A percentile compares a stretch with the other conserved stretches of the same genome.
Conservation (phyloP, 768 basidiomycete genomes). For the Boletus reticuloceps region DNA sequence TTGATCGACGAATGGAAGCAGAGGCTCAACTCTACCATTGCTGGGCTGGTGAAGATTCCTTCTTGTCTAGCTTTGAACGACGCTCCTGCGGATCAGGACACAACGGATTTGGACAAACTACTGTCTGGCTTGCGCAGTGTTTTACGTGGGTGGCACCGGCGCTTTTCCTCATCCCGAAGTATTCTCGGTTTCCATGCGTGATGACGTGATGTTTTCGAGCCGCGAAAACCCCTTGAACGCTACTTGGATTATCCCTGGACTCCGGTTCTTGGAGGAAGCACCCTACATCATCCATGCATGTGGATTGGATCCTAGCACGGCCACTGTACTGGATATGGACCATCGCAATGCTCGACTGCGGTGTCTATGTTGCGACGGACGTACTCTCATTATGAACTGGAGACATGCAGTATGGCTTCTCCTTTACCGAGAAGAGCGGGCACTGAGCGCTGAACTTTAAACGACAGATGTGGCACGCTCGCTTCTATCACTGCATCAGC, state of each 20-base stretch:
- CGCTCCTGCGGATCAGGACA: neutral
- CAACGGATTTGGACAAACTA: neutral
- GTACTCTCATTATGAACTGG: constrained; percentile 8
- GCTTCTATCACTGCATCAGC: constrained; percentile 3
- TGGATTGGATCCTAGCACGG: constrained; percentile 10
- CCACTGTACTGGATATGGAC: constrained; percentile 10
- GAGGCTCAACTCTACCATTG: constrained; percentile 5
- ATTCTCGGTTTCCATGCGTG: neutral
- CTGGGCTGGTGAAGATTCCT: constrained; percentile 10
- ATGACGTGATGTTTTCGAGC: neutral
- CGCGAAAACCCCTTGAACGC: neutral
- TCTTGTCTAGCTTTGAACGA: neutral
- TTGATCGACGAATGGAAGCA: constrained; percentile 9
- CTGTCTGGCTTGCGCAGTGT: constrained; percentile 11
- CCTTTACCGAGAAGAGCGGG: neutral
- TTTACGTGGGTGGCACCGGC: neutral
- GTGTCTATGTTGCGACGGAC: constrained; percentile 4
- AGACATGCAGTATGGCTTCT: constrained; percentile 6
- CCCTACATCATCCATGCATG: constrained; percentile 9
- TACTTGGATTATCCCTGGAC: neutral
- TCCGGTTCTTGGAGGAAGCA: constrained; percentile 10
- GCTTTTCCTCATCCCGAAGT: neutral
- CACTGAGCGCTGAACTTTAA: neutral
- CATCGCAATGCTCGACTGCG: constrained; percentile 10
- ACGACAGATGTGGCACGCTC: constrained; percentile 12